Conservation (phyloP, 305 asterid genomes). For the Andrographis paniculata region DNA sequence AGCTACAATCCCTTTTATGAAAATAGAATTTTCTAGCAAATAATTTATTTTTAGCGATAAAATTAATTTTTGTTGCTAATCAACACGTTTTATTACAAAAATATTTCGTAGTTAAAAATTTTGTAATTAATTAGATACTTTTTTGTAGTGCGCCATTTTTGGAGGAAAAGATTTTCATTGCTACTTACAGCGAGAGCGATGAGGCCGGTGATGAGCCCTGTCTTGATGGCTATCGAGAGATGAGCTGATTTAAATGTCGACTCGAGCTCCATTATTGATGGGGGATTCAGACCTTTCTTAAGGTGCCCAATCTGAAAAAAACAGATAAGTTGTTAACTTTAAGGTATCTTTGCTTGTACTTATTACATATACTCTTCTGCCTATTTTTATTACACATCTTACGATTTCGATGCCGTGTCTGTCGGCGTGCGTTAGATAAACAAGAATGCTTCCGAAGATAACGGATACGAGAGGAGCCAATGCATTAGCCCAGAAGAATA, state of each 20-base stretch:
- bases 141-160: no score
- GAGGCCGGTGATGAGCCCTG: conserved; percentile 81
- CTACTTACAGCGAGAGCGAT: conserved; percentile 70
- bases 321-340: neutral
- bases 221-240: conserved; percentile 48
- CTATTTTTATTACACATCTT: no score
- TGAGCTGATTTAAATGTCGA: conserved; percentile 42
- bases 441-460: conserved; percentile 62
- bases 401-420: conserved; percentile 85
- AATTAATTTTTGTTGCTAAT: no score
- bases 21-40: no score
- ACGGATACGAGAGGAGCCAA: conserved; percentile 84
- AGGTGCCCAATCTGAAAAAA: conserved; percentile 60
- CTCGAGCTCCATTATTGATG: conserved; percentile 54
- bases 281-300: conserved; percentile 78
- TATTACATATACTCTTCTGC: neutral
- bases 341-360: neutral
- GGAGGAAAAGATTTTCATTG: neutral
- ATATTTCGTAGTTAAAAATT: no score
- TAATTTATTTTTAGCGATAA: no score
- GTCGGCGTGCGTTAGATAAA: conserved; percentile 77
- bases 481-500: conserved; percentile 85
- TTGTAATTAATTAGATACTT: no score
- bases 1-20: no score
- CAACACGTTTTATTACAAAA: no score